A percentile compares a stretch with the other conserved stretches of the same genome.
These are phyloP conservation scores for Wilcoxina mikolae DNA, from an alignment of 495 filamentous ascomycete genomes.

Conservation along the genomic window DNA sequence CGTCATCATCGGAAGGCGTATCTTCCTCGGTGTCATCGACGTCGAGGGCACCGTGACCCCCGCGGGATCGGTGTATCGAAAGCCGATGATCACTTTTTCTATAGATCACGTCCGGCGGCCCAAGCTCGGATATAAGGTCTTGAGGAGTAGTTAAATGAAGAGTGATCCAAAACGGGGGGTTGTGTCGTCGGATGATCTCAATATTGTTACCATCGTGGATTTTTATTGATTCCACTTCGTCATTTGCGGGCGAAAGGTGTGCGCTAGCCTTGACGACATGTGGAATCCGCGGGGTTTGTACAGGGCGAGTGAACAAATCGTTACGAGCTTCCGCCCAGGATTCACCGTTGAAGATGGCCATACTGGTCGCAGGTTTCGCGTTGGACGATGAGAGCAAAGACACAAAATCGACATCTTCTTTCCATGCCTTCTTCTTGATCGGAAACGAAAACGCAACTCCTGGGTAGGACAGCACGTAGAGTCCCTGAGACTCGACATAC, in stretches of 20 bases:
- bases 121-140: conserved; percentile 76
- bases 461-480: conserved; percentile 82
- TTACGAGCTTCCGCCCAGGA: conserved; percentile 74
- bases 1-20: conserved; percentile 60
- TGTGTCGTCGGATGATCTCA: conserved; percentile 53
- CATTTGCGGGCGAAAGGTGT: conserved; percentile 31
- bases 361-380: conserved; percentile 56
- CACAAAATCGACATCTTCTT: conserved; percentile 68
- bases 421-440: conserved; percentile 60
- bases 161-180: conserved; percentile 47
- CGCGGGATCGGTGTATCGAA: conserved; percentile 62
- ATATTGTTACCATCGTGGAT: conserved; percentile 61
- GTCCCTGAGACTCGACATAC: conserved; percentile 52
- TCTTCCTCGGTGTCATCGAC: conserved; percentile 66
- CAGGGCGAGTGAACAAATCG: conserved; percentile 56
- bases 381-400: conserved; percentile 66
- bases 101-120: conserved; percentile 89
- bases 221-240: conserved; percentile 67
- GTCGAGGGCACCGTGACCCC: conserved; percentile 37
- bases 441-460: conserved; percentile 87
- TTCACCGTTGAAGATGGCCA: conserved; percentile 76
- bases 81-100: conserved; percentile 81
- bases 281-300: conserved; percentile 49
- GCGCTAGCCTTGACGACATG: conserved; percentile 33
- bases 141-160: conserved; percentile 76